phyloP scores from a whole-genome alignment of 805 yeast genomes.

The Maudiozyma pseudohumilis region DNA sequence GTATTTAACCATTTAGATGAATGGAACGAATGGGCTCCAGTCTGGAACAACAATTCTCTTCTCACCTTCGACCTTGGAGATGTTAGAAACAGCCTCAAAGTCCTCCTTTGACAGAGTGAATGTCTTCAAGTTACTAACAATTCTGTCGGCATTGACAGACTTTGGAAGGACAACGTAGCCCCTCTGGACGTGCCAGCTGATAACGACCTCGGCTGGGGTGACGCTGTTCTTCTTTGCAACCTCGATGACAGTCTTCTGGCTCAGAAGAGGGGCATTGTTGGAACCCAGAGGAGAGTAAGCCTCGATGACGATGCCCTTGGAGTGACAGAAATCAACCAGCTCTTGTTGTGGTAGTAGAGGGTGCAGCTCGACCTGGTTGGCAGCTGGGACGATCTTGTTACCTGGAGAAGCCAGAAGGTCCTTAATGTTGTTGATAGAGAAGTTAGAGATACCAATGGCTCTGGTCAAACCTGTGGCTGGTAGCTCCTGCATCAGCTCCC shows the following conservation, averaged over 20 bases:
- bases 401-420: constrained; percentile 40
- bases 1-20: background rate
- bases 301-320: constrained; percentile 47
- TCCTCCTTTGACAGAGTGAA: constrained; percentile 31
- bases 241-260: constrained; percentile 33
- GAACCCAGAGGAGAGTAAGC: constrained; percentile 78
- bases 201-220: constrained; percentile 40
- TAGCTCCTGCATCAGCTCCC: constrained; percentile 53
- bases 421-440: constrained; percentile 43
- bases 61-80: constrained; percentile 24
- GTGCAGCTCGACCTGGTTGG: constrained; percentile 69
- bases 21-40: constrained; percentile 15
- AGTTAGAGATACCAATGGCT: constrained; percentile 73
- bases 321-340: constrained; percentile 41
- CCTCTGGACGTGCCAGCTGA: constrained; percentile 53
- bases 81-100: constrained; percentile 21
- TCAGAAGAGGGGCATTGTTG: constrained; percentile 41
- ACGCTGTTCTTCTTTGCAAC: constrained; percentile 35
- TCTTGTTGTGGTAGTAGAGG: constrained; percentile 60
- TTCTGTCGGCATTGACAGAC: constrained; percentile 37
- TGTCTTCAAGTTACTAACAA: constrained; percentile 29
- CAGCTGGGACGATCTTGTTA: constrained; percentile 51
- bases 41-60: constrained; percentile 25
- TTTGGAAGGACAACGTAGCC: constrained; percentile 46
- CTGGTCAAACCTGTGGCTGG: constrained; percentile 41